A percentile compares a stretch with the other conserved stretches of the same genome.
Evolutionary conservation across 2,329 filamentous ascomycete species (phyloP).

Genomic region (Clonostachys chloroleuca): DNA sequence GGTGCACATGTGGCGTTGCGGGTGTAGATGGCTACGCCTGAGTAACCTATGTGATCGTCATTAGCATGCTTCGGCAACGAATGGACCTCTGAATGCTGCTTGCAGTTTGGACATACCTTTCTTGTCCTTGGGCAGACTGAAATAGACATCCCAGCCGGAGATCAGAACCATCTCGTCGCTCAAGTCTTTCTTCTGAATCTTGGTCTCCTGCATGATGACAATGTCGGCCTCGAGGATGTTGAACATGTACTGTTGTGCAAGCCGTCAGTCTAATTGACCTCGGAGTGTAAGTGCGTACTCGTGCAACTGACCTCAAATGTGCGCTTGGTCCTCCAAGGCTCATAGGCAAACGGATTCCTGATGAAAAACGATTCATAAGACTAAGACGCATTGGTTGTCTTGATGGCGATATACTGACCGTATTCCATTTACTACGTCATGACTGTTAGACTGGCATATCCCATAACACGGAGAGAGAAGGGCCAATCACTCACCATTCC

Average conservation of each 20-base stretch:
- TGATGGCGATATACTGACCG: conserved; percentile 40
- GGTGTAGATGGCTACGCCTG: conserved; percentile 92
- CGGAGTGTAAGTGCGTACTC: too few species aligned
- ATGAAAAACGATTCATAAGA: conserved; percentile 1
- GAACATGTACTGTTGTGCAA: conserved; percentile 71
- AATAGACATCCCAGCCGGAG: conserved; percentile 93
- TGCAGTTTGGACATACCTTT: conserved; percentile 56
- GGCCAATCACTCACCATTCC: conserved; percentile 61
- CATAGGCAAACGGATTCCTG: conserved; percentile 79
- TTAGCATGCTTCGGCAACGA: too few species aligned
- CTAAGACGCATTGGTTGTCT: neutral
- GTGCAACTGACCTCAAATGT: conserved; percentile 56
- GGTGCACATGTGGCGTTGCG: conserved; percentile 81
- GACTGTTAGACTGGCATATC: neutral
- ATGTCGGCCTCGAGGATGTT: conserved; percentile 90
- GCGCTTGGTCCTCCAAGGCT: conserved; percentile 72
- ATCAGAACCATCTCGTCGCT: conserved; percentile 94
- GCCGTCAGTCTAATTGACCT: neutral
- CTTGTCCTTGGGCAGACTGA: conserved; percentile 88
- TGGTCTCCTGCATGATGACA: conserved; percentile 91
- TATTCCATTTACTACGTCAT: conserved; percentile 69
- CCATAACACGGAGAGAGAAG: too few species aligned
- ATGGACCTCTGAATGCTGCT: neutral
- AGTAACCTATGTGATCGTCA: conserved; percentile 63
- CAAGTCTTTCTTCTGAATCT: conserved; percentile 91